These are phyloP conservation scores for Globisporangium iwayamae DNA, from an alignment of 352 stramenopile genomes.

Conservation along the genomic window DNA sequence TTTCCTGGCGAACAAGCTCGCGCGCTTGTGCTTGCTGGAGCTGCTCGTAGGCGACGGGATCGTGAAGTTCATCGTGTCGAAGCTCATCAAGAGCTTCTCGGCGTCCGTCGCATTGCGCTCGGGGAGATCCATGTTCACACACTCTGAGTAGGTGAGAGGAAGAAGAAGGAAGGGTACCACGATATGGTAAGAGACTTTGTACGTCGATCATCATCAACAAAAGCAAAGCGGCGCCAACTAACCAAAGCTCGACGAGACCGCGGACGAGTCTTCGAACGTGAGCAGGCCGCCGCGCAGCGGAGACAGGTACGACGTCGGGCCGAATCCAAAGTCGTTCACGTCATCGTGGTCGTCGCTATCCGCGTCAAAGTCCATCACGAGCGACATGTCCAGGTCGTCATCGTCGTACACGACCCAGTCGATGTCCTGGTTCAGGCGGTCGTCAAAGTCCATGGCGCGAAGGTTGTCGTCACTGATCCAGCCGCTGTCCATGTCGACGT, in stretches of 20 bases:
- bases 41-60: constrained; percentile 73
- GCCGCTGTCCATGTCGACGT: constrained; percentile 42
- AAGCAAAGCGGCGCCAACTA: constrained; percentile 50
- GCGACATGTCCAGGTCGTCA: constrained; percentile 45
- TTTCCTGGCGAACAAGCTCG: constrained; percentile 36
- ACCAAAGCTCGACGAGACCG: constrained; percentile 71
- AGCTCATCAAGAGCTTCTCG: constrained; percentile 86
- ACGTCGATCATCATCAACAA: constrained; percentile 28
- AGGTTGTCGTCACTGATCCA: constrained; percentile 84
- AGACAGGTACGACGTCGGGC: constrained; percentile 45
- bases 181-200: constrained; percentile 21
- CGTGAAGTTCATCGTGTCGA: constrained; percentile 84
- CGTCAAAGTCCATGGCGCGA: constrained; percentile 69
- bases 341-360: constrained; percentile 35
- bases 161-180: constrained; percentile 29
- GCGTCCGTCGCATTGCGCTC: constrained; percentile 41
- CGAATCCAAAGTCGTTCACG: constrained; percentile 67
- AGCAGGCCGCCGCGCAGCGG: constrained; percentile 42
- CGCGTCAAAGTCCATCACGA: constrained; percentile 52
- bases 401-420: constrained; percentile 77
- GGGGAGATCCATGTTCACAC: constrained; percentile 36
- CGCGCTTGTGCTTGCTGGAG: constrained; percentile 47
- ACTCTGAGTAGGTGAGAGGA: constrained; percentile 27
- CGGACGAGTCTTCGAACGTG: constrained; percentile 22
- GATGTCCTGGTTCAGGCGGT: constrained; percentile 75